Base-by-base conservation (phyloP, 139 green algal species). In the Coelastrella sp. region DNA sequence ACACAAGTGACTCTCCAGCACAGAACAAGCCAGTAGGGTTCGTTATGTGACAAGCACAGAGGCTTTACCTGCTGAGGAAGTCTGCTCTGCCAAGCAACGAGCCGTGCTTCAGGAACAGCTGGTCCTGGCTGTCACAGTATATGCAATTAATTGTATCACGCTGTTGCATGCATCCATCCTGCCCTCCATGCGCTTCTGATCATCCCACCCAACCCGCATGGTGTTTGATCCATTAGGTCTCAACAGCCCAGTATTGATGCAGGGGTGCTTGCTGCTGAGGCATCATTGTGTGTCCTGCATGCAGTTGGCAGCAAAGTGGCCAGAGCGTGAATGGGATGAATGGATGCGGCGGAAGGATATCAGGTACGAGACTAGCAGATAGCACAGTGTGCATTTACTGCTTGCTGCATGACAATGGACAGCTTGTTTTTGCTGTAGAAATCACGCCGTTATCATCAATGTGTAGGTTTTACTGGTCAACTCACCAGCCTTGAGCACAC, bases 311-410 rank as follows among this genome's bases (percentile, higher is more conserved):
- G 19, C 41, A 0, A 64, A 50, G 7, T 88, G 91, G 91, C 91
- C 91, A 9, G 35, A 35, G 3, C 60, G 57, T 0, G 91, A 89
- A 72, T 94, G 91, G 91, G 91, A 94, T 75, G 91, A 94, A 60
- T 93, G 35, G 34, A 50, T 74, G 66, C 66, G 19, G 13, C n/a
- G 66, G 35, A 30, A n/a, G 30, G 34, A 27, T 11, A 74, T 64
- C 53, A 64, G 21, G 53, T 64, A 13, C 45, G 1, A 57, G 15
- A 57, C 1, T 53, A 21, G 8, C 45, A 11, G 45, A 9, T 57
- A 13, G 11, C 45, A 57, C 45, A 9, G 45, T 57, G 45, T 23
- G 45, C 45, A 57, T 57, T 2, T 57, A 23, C 15, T 57, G 45
- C 45, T 57, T 57, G 45, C 11, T 9, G 45, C 11, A 1, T 57